These are phyloP conservation scores for Scedosporium minutisporum DNA, from an alignment of 2,329 filamentous ascomycete genomes.

Conservation along the genomic window DNA sequence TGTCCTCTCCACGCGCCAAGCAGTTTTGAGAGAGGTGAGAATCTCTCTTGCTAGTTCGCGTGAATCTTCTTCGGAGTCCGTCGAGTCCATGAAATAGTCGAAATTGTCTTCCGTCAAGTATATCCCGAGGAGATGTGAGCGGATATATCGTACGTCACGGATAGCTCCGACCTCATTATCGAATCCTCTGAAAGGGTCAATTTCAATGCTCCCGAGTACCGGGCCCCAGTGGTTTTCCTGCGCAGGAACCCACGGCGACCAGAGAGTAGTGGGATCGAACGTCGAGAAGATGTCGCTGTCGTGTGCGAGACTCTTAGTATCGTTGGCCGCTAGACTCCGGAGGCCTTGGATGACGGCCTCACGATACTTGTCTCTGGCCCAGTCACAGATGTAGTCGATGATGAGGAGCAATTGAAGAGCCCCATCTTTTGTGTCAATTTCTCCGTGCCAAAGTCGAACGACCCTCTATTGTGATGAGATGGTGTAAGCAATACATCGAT, in stretches of 20 bases:
- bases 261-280: background rate
- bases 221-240: background rate
- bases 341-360: conserved; percentile 9
- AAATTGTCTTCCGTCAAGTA: background rate
- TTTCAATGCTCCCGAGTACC: background rate
- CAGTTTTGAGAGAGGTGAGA: background rate
- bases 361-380: conserved; percentile 13
- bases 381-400: conserved; percentile 15
- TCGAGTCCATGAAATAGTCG: background rate
- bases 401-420: conserved; percentile 13
- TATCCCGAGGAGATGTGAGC: background rate
- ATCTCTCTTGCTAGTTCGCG: background rate
- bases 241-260: background rate
- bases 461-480: background rate
- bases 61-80: background rate
- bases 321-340: background rate
- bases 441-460: conserved; percentile 6
- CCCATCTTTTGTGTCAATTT: conserved; percentile 7
- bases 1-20: background rate
- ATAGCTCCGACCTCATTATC: background rate
- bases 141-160: background rate
- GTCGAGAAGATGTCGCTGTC: background rate
- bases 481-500: background rate
- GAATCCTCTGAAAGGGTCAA: background rate
- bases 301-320: background rate